Evolutionary conservation across 148 eudicot species (phyloP).

Genomic region (Camellia japonica): DNA sequence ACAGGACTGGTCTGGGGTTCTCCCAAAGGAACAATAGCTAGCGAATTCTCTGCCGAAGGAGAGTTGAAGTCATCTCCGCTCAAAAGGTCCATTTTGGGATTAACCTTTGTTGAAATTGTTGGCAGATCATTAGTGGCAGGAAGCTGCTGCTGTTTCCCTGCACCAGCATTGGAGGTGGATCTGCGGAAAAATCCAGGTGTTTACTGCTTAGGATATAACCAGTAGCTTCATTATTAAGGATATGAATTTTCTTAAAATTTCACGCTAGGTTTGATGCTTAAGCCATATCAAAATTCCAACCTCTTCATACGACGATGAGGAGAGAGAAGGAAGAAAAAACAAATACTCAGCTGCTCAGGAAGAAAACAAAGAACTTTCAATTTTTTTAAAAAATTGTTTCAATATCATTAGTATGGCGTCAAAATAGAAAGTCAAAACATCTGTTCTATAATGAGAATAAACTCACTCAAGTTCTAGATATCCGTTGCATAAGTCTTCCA

Average conservation of each 20-base stretch:
- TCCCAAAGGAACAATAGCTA: slow-evolving; percentile 84
- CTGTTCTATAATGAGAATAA: background rate
- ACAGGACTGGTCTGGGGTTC: slow-evolving; percentile 66
- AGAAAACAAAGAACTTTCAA: too few relatives aligned
- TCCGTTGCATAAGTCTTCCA: background rate
- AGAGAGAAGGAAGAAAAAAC: too few relatives aligned
- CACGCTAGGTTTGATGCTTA: too few relatives aligned
- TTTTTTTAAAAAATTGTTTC: background rate
- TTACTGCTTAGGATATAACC: slow-evolving; percentile 1
- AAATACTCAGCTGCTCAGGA: too few relatives aligned
- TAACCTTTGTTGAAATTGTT: slow-evolving; percentile 41
- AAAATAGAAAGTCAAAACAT: background rate
- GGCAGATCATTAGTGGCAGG: slow-evolving; percentile 46
- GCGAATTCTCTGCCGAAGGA: slow-evolving; percentile 48
- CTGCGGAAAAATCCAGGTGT: slow-evolving; percentile 33
- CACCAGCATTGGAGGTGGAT: slow-evolving; percentile 49
- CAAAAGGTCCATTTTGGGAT: slow-evolving; percentile 72
- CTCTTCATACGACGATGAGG: too few relatives aligned
- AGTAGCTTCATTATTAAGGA: too few relatives aligned
- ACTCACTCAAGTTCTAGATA: background rate
- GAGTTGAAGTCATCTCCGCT: slow-evolving; percentile 78
- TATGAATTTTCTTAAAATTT: too few relatives aligned
- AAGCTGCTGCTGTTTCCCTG: slow-evolving; percentile 29
- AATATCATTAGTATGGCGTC: background rate
- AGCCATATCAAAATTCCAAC: too few relatives aligned